Evolutionary conservation across 2,329 filamentous ascomycete species (phyloP).

Genomic region (Venturia asperata): DNA sequence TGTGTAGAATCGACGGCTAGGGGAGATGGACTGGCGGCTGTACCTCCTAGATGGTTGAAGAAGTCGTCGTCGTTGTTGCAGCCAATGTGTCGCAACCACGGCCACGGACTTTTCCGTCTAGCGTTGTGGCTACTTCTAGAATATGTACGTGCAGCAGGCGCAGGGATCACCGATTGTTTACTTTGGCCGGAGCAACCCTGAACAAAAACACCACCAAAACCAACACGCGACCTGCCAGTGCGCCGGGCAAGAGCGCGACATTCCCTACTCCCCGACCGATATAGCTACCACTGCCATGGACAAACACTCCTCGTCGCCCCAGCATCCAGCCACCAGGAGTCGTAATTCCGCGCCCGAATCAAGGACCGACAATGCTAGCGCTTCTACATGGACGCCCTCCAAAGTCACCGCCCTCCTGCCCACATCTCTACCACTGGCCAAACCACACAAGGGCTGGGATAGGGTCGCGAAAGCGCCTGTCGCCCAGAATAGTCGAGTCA

Average conservation of each 20-base stretch:
- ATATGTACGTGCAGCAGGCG: too few relatives aligned
- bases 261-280: not conserved
- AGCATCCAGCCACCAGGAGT: not conserved
- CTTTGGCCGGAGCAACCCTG: not conserved
- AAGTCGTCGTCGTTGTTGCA: not conserved
- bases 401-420: constrained; percentile 37
- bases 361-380: constrained; percentile 25
- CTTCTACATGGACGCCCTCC: constrained; percentile 34
- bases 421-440: constrained; percentile 34
- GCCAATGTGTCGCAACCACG: not conserved
- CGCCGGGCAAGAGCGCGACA: constrained; percentile 1
- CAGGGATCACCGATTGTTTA: not conserved
- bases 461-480: constrained; percentile 39
- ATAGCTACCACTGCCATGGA: constrained; percentile 1
- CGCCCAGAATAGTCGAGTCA: constrained; percentile 31
- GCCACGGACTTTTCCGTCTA: not conserved
- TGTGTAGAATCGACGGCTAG: too few relatives aligned
- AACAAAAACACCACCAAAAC: not conserved
- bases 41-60: not conserved
- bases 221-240: not conserved
- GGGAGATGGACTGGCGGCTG: too few relatives aligned
- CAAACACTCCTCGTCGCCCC: not conserved
- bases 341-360: constrained; percentile 26
- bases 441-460: constrained; percentile 44
- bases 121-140: too few relatives aligned